Conservation (phyloP, 306 rosid genomes). For the Quercus glauca region DNA sequence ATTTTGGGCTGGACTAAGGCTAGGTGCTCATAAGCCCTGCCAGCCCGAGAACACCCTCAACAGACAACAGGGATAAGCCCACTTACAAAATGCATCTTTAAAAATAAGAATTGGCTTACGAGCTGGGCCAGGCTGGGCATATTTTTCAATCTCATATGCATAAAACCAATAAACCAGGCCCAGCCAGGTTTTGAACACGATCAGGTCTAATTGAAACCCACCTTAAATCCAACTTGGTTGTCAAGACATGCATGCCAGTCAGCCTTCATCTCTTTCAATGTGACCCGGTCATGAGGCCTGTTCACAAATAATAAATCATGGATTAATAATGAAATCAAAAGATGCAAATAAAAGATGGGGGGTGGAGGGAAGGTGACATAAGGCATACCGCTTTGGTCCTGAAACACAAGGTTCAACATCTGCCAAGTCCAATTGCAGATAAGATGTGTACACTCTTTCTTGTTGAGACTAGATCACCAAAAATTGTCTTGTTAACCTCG, state of each 20-base stretch:
- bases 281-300: slow-evolving; percentile 27
- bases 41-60: no score
- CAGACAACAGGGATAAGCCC: no score
- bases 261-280: slow-evolving; percentile 25
- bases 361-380: neutral
- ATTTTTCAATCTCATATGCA: neutral
- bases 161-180: neutral
- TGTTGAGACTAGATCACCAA: slow-evolving; percentile 5
- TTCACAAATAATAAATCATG: neutral
- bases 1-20: neutral
- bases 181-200: neutral
- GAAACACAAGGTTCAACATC: slow-evolving; percentile 27
- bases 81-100: neutral
- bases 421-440: slow-evolving; percentile 22
- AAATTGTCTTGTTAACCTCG: neutral
- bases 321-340: neutral
- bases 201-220: slow-evolving; percentile 2
- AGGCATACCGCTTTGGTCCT: slow-evolving; percentile 16
- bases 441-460: slow-evolving; percentile 20
- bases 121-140: neutral
- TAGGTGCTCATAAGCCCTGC: no score
- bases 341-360: neutral
- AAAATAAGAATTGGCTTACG: neutral
- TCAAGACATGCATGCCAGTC: slow-evolving; percentile 31
- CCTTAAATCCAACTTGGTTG: slow-evolving; percentile 24